These are phyloP conservation scores for Helminthosporium solani DNA, from an alignment of 2,329 filamentous ascomycete species.

Conservation along the genomic window DNA sequence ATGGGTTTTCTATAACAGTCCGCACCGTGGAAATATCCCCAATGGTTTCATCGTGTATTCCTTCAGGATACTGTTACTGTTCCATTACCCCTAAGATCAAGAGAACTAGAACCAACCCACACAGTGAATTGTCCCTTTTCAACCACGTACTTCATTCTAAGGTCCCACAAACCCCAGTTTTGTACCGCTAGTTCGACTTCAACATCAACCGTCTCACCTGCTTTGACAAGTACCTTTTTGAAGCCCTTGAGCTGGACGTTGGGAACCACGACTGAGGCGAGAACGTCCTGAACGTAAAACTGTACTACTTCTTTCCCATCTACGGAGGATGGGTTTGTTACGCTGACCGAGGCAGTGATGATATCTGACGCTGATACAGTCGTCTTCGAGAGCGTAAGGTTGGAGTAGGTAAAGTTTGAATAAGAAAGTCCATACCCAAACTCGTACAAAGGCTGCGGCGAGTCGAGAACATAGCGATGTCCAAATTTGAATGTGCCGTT, in stretches of 20 bases:
- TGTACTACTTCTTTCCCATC: slow-evolving; percentile 69
- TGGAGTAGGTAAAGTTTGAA: slow-evolving; percentile 61
- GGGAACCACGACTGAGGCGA: slow-evolving; percentile 63
- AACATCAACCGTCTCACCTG: slow-evolving; percentile 59
- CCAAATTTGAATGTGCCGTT: slow-evolving; percentile 66
- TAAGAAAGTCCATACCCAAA: slow-evolving; percentile 70
- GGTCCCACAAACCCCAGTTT: slow-evolving; percentile 58
- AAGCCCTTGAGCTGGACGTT: slow-evolving; percentile 67
- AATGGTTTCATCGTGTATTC: background rate
- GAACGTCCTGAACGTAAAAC: slow-evolving; percentile 64
- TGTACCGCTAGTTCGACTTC: slow-evolving; percentile 53
- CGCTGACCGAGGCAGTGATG: slow-evolving; percentile 59
- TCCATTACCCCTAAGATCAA: slow-evolving; percentile 57
- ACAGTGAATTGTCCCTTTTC: slow-evolving; percentile 69
- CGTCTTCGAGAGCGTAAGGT: slow-evolving; percentile 53
- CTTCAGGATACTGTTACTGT: slow-evolving; percentile 48
- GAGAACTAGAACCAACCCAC: slow-evolving; percentile 60
- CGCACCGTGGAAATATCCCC: background rate
- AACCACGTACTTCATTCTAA: slow-evolving; percentile 68
- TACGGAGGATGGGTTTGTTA: slow-evolving; percentile 59
- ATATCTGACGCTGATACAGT: slow-evolving; percentile 54
- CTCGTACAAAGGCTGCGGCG: slow-evolving; percentile 60
- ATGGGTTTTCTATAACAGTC: background rate
- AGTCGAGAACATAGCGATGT: slow-evolving; percentile 63
- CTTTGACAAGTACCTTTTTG: slow-evolving; percentile 62